Conservation (phyloP, 306 rosid genomes). For the Prunus fruticosa region DNA sequence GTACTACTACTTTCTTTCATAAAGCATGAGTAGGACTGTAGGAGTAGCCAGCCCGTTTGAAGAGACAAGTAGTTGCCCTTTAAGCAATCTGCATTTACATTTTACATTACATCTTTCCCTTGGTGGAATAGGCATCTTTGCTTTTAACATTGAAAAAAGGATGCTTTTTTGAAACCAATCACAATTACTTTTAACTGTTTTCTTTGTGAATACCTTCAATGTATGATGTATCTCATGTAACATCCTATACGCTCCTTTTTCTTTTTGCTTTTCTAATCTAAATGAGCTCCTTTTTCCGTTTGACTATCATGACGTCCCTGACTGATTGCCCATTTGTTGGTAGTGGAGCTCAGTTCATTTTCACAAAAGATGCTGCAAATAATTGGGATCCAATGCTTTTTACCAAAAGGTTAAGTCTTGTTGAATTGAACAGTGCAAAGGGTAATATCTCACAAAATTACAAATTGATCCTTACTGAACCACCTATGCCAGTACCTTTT, state of each 20-base stretch:
- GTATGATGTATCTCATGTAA: not conserved
- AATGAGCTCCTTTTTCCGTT: not conserved
- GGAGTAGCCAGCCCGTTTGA: not conserved
- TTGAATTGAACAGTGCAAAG: not conserved
- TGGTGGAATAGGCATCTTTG: slow-evolving; percentile 18
- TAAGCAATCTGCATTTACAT: not conserved
- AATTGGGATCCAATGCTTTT: slow-evolving; percentile 37
- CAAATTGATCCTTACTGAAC: slow-evolving; percentile 16
- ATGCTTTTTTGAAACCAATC: not conserved
- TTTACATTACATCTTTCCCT: not conserved
- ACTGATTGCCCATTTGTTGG: slow-evolving; percentile 27
- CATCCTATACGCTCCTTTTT: not conserved
- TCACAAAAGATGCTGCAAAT: slow-evolving; percentile 26
- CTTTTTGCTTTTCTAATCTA: not conserved
- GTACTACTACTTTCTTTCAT: not conserved
- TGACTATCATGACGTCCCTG: slow-evolving; percentile 32
- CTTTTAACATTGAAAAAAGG: not conserved
- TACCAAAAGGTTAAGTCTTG: slow-evolving; percentile 2
- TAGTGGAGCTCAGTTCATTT: slow-evolving; percentile 24
- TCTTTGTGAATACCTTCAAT: too few relatives aligned
- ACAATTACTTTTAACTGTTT: not conserved
- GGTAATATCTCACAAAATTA: slow-evolving; percentile 7
- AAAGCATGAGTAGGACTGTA: not conserved
- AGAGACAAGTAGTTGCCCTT: not conserved
- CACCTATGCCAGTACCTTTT: not conserved